Conservation (phyloP, 352 stramenopile genomes). For the Pythium pyrilobum region DNA sequence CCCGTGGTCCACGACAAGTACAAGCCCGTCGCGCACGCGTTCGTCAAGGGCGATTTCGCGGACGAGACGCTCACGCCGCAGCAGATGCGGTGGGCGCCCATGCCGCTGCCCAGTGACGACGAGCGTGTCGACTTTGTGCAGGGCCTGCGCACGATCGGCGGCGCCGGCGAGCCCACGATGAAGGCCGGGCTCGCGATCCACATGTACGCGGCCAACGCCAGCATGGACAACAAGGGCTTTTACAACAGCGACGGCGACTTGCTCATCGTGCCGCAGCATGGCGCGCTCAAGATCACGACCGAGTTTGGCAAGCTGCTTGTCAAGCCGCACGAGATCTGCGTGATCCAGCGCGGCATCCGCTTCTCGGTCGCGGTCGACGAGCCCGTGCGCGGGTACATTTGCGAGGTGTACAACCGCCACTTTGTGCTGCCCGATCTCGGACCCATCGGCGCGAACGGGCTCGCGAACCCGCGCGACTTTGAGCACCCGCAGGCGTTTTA, state of each 20-base stretch:
- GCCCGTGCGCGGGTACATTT: conserved; percentile 90
- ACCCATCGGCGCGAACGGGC: conserved; percentile 94
- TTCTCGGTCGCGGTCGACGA: conserved; percentile 90
- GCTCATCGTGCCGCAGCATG: conserved; percentile 93
- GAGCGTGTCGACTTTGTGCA: conserved; percentile 85
- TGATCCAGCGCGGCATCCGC: conserved; percentile 94
- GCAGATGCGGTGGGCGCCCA: conserved; percentile 91
- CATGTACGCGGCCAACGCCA: conserved; percentile 89
- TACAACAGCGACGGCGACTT: conserved; percentile 97
- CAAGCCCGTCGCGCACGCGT: conserved; percentile 34
- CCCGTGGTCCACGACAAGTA: conserved; percentile 78
- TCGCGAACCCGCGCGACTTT: conserved; percentile 96
- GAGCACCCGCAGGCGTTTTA: conserved; percentile 87
- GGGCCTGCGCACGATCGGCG: conserved; percentile 81
- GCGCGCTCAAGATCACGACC: conserved; percentile 89
- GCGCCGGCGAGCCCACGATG: conserved; percentile 82
- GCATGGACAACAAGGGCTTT: conserved; percentile 89
- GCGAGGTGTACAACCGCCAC: conserved; percentile 95
- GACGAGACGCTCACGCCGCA: conserved; percentile 77
- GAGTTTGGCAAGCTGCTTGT: conserved; percentile 90
- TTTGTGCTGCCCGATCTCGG: conserved; percentile 94
- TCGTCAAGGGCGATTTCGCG: conserved; percentile 66
- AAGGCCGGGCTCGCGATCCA: conserved; percentile 94
- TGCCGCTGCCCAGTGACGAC: conserved; percentile 52
- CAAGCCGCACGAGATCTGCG: conserved; percentile 89